Evolutionary conservation across 208 protist genomes (phyloP).

Genomic region (Crithidia brevicula): DNA sequence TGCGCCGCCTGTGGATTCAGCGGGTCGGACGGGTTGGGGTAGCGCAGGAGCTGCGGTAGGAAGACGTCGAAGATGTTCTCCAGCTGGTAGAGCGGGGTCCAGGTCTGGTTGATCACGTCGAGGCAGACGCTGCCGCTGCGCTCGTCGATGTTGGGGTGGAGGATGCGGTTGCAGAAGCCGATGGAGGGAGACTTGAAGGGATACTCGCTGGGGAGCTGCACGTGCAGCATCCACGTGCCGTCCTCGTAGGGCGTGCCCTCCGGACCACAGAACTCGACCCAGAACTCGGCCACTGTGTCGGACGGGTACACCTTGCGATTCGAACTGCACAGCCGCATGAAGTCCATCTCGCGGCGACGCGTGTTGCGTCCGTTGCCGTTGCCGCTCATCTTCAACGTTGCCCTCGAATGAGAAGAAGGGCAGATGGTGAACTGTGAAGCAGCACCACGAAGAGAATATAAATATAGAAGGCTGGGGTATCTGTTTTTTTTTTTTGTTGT

Average conservation of each 20-base stretch:
- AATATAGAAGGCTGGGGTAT: too few relatives aligned
- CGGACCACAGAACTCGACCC: conserved; percentile 97
- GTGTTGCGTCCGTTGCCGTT: conserved; percentile 39
- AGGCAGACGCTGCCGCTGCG: conserved; percentile 98
- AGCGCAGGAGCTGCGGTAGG: conserved; percentile 97
- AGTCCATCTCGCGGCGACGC: conserved; percentile 94
- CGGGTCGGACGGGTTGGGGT: conserved; percentile 98
- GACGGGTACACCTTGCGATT: conserved; percentile 94
- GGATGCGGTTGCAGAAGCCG: conserved; percentile 98
- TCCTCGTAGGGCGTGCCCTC: conserved; percentile 97
- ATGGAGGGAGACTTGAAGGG: conserved; percentile 99
- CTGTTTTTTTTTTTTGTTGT: background rate
- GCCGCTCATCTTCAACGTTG: conserved; percentile 22
- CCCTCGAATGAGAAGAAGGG: too few relatives aligned
- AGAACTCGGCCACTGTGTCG: conserved; percentile 94
- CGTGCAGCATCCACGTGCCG: conserved; percentile 97
- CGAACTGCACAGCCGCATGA: conserved; percentile 98
- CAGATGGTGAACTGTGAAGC: too few relatives aligned
- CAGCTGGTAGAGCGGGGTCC: conserved; percentile 98
- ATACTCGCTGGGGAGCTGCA: conserved; percentile 96
- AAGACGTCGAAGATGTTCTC: conserved; percentile 97
- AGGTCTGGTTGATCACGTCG: conserved; percentile 99
- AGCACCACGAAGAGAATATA: too few relatives aligned
- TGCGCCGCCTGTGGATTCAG: conserved; percentile 97
- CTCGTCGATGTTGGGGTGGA: conserved; percentile 99